Base-by-base conservation (phyloP, 2,329 filamentous ascomycete genomes). In the Claviceps sp. region DNA sequence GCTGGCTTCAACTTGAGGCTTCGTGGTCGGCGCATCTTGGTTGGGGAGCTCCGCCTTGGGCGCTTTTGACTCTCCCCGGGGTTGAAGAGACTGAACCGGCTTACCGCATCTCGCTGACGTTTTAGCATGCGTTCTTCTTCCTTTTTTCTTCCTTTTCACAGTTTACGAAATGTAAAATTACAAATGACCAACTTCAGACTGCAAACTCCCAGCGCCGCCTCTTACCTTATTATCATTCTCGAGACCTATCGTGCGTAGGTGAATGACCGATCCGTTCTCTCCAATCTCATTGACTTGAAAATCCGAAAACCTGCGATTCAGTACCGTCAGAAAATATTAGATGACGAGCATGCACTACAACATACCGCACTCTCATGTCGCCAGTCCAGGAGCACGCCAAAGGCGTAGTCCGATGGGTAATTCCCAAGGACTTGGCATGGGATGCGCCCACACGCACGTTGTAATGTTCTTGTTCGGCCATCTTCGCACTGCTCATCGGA, bases 221-320 rank as follows among this genome's bases (percentile, higher is more conserved):
- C 47, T 58, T 59, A 43, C 48, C 22, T 47, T 55, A 18, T 24
- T 57, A 48, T 37, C 51, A 47, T 43, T 57, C 57, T 50, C 54
- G 7, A 65, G 45, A 16, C 65, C 67, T 18, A 76, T 66, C 50
- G 73, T 76, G 53, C 67, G 73, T 48, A 96, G 72, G 65, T 91
- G 88, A 50, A 93, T 66, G 14, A 95, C 87, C 51, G 81, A 69
- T 16, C 89, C 89, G 61, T 85, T 79, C 34, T 83, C 81, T 20
- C 78, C 72, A 56, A 96, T 91, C 67, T 96, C 90, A 62, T 95
- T 90, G 60, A 96, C 90, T 59, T 93, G 74, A 61, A 96, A 96
- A 65, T 96, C 90, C 4, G 89, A 91, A 67, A 90, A 96, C 58
- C 88, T 81, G 48, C 3, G n/a, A 14, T 34, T 48, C 9, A 48